These are phyloP conservation scores for Podila epicladia DNA, from an alignment of 192 early-diverging fungal genomes.

Conservation along the genomic window DNA sequence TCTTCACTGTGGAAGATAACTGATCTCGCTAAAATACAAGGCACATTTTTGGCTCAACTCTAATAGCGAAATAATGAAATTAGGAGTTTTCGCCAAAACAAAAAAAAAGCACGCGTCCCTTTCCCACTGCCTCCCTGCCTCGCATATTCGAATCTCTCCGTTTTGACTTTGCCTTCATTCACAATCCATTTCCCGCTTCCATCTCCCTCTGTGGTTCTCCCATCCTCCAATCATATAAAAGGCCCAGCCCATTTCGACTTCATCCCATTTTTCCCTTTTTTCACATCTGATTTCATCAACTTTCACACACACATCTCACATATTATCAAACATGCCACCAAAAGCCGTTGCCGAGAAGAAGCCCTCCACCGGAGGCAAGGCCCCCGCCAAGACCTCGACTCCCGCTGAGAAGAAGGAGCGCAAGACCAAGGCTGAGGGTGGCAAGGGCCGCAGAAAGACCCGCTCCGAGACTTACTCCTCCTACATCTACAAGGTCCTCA, in stretches of 20 bases:
- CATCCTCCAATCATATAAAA: constrained; percentile 2
- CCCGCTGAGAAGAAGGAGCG: constrained; percentile 52
- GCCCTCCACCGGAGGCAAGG: constrained; percentile 62
- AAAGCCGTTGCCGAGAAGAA: constrained; percentile 72
- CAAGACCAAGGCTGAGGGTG: constrained; percentile 56
- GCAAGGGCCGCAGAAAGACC: constrained; percentile 66
- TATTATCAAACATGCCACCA: constrained; percentile 56
- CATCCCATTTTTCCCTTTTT: constrained; percentile 11
- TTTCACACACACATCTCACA: background rate
- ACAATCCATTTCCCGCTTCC: background rate
- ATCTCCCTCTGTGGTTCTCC: background rate
- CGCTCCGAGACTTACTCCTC: constrained; percentile 93
- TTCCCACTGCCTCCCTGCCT: no score
- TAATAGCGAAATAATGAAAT: no score
- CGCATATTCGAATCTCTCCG: background rate
- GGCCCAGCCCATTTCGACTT: background rate
- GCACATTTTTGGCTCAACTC: no score
- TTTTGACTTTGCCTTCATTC: background rate
- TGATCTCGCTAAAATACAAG: no score
- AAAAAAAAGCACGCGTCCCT: no score
- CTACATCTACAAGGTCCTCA: constrained; percentile 98
- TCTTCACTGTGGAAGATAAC: no score
- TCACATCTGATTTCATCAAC: constrained; percentile 3
- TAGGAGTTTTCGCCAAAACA: no score
- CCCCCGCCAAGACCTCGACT: constrained; percentile 52